These are phyloP conservation scores for Cichorium intybus DNA, from an alignment of 140 eudicot species.

Conservation along the genomic window DNA sequence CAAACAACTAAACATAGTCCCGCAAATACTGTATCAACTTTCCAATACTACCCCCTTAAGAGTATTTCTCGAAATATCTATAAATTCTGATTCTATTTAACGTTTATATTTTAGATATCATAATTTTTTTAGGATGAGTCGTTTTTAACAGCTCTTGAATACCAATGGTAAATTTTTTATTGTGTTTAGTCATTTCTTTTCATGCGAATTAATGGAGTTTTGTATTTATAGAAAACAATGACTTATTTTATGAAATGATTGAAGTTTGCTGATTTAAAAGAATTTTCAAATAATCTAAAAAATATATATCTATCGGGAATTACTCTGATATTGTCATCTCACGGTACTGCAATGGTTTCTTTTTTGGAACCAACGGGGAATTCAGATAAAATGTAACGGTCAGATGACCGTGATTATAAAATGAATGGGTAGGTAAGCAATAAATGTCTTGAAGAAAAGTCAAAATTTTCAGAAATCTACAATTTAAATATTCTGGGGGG, in stretches of 20 bases:
- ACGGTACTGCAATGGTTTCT: too few relatives aligned
- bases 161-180: not conserved
- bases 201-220: not conserved
- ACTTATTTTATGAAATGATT: not conserved
- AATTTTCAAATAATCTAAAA: too few relatives aligned
- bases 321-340: not conserved
- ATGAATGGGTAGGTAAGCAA: constrained; percentile 2
- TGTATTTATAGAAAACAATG: too few relatives aligned
- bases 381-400: constrained; percentile 12
- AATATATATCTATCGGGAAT: too few relatives aligned
- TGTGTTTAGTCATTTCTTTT: not conserved
- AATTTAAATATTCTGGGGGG: too few relatives aligned
- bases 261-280: not conserved
- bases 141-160: not conserved
- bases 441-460: constrained; percentile 2
- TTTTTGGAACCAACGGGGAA: too few relatives aligned
- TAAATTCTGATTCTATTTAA: not conserved
- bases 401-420: not conserved
- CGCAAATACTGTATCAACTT: too few relatives aligned
- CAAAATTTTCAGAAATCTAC: too few relatives aligned
- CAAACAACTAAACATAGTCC: too few relatives aligned
- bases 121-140: not conserved
- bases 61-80: not conserved
- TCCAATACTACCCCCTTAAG: not conserved
- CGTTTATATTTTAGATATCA: not conserved